Conservation (phyloP, 2,329 filamentous ascomycete genomes). For the Thermomyces lanuginosus region DNA sequence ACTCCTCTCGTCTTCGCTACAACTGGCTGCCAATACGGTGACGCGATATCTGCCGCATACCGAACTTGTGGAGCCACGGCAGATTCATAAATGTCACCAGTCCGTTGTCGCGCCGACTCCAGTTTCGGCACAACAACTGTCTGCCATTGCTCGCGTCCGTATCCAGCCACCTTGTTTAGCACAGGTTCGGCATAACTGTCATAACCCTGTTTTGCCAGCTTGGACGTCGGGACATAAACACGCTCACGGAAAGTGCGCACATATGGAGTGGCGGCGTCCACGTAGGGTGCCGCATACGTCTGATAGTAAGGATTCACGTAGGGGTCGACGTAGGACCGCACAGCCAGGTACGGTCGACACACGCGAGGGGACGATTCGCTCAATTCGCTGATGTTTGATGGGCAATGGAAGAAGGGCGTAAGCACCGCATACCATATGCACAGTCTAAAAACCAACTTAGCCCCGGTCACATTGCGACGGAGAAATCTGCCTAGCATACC, state of each 20-base stretch:
- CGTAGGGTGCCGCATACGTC: conserved; percentile 65
- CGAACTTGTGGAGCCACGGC: conserved; percentile 58
- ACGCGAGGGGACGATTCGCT: conserved; percentile 55
- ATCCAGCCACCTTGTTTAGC: conserved; percentile 49
- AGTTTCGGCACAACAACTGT: conserved; percentile 61
- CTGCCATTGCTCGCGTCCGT: conserved; percentile 59
- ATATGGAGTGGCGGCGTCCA: conserved; percentile 63
- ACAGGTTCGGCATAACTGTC: conserved; percentile 59
- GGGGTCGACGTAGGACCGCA: conserved; percentile 50
- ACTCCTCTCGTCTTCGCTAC: conserved; percentile 48
- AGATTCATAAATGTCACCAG: conserved; percentile 50
- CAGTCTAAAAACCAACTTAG: conserved; percentile 36
- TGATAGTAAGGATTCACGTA: conserved; percentile 76
- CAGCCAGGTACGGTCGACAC: conserved; percentile 65
- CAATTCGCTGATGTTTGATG: conserved; percentile 50
- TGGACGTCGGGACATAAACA: conserved; percentile 52
- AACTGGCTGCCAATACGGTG: conserved; percentile 57
- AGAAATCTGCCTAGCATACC: conserved; percentile 13
- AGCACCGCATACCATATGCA: conserved; percentile 74
- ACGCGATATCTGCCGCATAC: conserved; percentile 39
- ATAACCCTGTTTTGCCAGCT: conserved; percentile 45
- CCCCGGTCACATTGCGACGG: conserved; percentile 1
- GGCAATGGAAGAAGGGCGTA: conserved; percentile 69
- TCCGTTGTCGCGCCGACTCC: conserved; percentile 44
- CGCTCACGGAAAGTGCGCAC: conserved; percentile 38